Evolutionary conservation across 352 stramenopile genomes (phyloP).

Genomic region (Pythium pyrilobum): DNA sequence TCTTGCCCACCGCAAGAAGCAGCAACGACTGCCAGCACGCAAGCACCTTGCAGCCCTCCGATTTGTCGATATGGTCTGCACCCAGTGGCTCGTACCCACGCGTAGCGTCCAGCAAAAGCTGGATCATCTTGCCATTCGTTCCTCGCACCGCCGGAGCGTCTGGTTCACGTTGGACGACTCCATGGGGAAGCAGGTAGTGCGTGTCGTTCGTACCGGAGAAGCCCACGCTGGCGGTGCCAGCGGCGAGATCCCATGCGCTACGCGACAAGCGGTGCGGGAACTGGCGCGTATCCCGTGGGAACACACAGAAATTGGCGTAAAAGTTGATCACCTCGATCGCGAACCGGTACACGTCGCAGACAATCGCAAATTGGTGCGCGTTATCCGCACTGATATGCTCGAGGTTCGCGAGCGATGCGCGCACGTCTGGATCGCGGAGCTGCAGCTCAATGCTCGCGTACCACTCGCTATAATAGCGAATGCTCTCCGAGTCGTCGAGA

Average conservation of each 20-base stretch:
- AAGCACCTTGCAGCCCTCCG: neutral
- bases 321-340: conserved; percentile 84
- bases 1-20: conserved; percentile 28
- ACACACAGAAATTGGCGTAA: conserved; percentile 78
- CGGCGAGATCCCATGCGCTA: conserved; percentile 80
- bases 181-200: conserved; percentile 63
- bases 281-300: conserved; percentile 75
- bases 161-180: conserved; percentile 61
- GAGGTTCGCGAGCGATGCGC: conserved; percentile 40
- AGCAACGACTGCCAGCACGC: conserved; percentile 45
- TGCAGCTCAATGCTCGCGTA: conserved; percentile 30
- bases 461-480: conserved; percentile 66
- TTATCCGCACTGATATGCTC: conserved; percentile 78
- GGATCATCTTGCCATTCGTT: conserved; percentile 88
- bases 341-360: conserved; percentile 46
- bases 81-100: conserved; percentile 31
- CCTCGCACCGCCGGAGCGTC: conserved; percentile 38
- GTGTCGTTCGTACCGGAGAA: conserved; percentile 92
- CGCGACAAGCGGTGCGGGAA: conserved; percentile 65
- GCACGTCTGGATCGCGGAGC: conserved; percentile 10
- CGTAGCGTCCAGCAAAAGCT: conserved; percentile 46
- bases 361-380: conserved; percentile 42
- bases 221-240: conserved; percentile 52
- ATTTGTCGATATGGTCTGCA: neutral
- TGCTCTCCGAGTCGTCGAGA: conserved; percentile 60